Conservation (phyloP, 495 filamentous ascomycete species). For the Friedmanniomyces endolithicus region DNA sequence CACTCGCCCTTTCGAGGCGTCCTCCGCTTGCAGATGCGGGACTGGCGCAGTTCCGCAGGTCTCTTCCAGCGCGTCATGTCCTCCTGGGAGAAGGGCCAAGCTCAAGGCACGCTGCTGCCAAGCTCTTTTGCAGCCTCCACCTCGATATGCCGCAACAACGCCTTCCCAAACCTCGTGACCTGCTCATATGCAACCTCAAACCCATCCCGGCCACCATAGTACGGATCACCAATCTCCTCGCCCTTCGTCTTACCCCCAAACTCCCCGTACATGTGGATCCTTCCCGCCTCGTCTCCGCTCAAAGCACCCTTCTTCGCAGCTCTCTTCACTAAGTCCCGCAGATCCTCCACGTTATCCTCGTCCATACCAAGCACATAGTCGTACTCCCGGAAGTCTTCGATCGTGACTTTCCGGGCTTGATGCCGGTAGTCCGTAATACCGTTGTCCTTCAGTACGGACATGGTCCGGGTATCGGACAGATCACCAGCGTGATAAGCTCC, state of each 20-base stretch:
- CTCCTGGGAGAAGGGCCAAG: too few species aligned
- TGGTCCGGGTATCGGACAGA: constrained; percentile 68
- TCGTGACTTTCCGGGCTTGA: constrained; percentile 57
- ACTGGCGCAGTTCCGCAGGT: too few species aligned
- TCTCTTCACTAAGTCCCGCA: constrained; percentile 46
- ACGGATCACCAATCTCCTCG: constrained; percentile 77
- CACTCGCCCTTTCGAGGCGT: too few species aligned
- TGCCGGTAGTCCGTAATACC: constrained; percentile 68
- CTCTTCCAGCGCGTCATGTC: too few species aligned
- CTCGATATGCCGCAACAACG: constrained; percentile 46
- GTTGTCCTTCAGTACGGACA: constrained; percentile 55
- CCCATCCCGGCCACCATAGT: constrained; percentile 72
- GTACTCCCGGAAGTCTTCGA: constrained; percentile 64
- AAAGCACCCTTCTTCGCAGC: constrained; percentile 41
- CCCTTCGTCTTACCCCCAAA: constrained; percentile 51
- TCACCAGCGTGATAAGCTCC: constrained; percentile 67
- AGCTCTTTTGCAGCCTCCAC: constrained; percentile 8
- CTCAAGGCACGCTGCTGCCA: constrained; percentile 1
- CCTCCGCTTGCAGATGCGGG: too few species aligned
- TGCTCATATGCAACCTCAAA: constrained; percentile 84
- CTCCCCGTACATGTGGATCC: constrained; percentile 74
- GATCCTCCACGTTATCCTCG: constrained; percentile 60
- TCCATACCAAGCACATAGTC: constrained; percentile 97
- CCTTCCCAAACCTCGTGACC: constrained; percentile 62
- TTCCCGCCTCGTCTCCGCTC: constrained; percentile 33